phyloP scores from a whole-genome alignment of 139 green algal species.

The Chlorella sp. region DNA sequence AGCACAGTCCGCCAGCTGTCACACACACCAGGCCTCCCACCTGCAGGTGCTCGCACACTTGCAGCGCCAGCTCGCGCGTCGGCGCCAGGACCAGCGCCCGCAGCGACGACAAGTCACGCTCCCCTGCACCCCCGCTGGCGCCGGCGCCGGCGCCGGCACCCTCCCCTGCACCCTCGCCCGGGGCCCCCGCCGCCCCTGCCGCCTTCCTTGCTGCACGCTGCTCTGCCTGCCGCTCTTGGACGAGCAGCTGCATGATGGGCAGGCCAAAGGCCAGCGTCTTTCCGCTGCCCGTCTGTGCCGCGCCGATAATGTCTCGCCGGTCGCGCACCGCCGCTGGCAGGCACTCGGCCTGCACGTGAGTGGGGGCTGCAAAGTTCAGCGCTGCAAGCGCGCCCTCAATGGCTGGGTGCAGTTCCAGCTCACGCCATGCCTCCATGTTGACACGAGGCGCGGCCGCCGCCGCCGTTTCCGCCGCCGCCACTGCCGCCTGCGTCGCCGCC shows the following conservation, averaged over 20 bases:
- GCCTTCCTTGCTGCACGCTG: not conserved
- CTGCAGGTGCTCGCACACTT: conserved; percentile 57
- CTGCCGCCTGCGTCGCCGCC: conserved; percentile 9
- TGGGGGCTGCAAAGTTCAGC: conserved; percentile 74
- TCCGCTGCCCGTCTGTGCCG: conserved; percentile 96
- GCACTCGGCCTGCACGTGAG: conserved; percentile 81
- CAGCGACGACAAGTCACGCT: conserved; percentile 50
- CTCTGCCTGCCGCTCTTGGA: conserved; percentile 38
- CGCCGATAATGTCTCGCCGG: conserved; percentile 90
- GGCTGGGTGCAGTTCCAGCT: conserved; percentile 40
- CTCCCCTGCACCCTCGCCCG: not conserved
- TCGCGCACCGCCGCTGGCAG: conserved; percentile 77
- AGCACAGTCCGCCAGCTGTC: not conserved
- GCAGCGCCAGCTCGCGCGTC: conserved; percentile 95
- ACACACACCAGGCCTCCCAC: not conserved
- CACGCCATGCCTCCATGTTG: conserved; percentile 43
- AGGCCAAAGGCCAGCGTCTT: conserved; percentile 98
- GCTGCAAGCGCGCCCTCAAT: conserved; percentile 32
- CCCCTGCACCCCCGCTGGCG: not conserved
- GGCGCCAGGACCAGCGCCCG: conserved; percentile 92
- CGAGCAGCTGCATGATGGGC: conserved; percentile 90
- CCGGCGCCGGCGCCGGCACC: not conserved
- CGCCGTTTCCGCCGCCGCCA: conserved; percentile 15
- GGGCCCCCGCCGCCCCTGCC: not conserved
- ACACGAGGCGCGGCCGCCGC: not conserved